These are phyloP conservation scores for Apodospora peruviana DNA, from an alignment of 495 filamentous ascomycete species.

Conservation along the genomic window DNA sequence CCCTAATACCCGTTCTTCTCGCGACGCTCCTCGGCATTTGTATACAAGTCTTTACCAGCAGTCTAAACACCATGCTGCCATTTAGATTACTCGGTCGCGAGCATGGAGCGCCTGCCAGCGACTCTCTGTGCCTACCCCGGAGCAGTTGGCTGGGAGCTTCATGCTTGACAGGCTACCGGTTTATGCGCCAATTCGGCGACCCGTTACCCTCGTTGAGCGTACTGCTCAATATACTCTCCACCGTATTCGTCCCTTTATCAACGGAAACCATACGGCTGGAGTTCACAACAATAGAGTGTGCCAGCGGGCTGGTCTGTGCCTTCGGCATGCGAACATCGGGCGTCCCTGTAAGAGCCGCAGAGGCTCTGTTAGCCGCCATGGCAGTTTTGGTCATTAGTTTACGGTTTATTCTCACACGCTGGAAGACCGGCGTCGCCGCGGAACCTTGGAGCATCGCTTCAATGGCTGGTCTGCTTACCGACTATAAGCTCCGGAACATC, in stretches of 20 bases:
- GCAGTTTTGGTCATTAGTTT: neutral
- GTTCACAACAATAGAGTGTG: neutral
- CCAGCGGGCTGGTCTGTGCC: neutral
- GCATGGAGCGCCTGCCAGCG: neutral
- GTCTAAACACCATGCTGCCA: slow-evolving; percentile 1
- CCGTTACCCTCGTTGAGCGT: neutral
- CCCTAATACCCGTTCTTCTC: neutral
- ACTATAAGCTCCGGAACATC: neutral
- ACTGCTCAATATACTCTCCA: neutral
- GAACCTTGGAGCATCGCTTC: slow-evolving; percentile 4
- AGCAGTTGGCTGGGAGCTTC: neutral
- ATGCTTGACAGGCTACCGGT: neutral
- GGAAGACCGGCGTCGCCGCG: neutral
- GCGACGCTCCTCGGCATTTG: neutral
- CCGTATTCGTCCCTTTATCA: neutral
- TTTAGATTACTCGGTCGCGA: neutral
- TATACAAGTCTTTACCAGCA: neutral
- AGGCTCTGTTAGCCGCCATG: neutral
- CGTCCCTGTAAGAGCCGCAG: neutral
- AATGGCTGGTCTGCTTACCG: neutral
- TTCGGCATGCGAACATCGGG: neutral
- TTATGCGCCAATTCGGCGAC: neutral
- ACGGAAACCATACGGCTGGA: neutral
- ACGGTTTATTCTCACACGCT: neutral
- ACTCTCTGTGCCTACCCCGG: neutral